Percentiles rank a stretch among this genome's conserved stretches.
Conservation (phyloP, 1,284 basidiomycete genomes). For the Polyporus tsugae region DNA sequence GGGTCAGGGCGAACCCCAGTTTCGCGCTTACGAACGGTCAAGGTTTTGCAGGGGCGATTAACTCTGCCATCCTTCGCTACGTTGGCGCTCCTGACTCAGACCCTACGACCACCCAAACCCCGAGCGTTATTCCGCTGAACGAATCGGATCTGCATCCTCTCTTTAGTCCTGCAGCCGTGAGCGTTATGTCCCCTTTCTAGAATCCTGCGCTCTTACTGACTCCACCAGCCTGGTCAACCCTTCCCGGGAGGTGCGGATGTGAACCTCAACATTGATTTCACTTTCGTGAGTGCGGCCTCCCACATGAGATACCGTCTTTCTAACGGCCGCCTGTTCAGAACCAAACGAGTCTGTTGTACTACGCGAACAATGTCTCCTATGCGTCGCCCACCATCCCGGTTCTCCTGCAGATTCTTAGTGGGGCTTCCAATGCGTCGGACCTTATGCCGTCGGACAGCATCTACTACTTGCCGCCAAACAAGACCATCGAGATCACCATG, state of each 20-base stretch:
- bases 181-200: neutral
- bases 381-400: slow-evolving; percentile 42
- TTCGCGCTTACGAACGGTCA: slow-evolving; percentile 34
- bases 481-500: slow-evolving; percentile 47
- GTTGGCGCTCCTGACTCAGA: slow-evolving; percentile 51
- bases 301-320: neutral
- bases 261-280: slow-evolving; percentile 37
- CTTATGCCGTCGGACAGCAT: slow-evolving; percentile 45
- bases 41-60: slow-evolving; percentile 48
- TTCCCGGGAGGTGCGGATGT: slow-evolving; percentile 40
- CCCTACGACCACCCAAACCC: slow-evolving; percentile 44
- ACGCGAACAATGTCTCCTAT: slow-evolving; percentile 38
- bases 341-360: slow-evolving; percentile 35
- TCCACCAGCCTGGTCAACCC: slow-evolving; percentile 40
- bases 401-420: slow-evolving; percentile 49
- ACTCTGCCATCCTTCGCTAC: slow-evolving; percentile 64
- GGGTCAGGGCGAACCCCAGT: slow-evolving; percentile 42
- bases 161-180: slow-evolving; percentile 19
- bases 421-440: slow-evolving; percentile 38
- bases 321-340: slow-evolving; percentile 18
- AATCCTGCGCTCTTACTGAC: neutral
- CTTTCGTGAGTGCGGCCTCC: neutral
- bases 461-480: slow-evolving; percentile 40
- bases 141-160: slow-evolving; percentile 42
- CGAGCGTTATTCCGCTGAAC: slow-evolving; percentile 32